phyloP scores from a whole-genome alignment of 2,329 filamentous ascomycete genomes.

The Pseudodiploospora longispora region DNA sequence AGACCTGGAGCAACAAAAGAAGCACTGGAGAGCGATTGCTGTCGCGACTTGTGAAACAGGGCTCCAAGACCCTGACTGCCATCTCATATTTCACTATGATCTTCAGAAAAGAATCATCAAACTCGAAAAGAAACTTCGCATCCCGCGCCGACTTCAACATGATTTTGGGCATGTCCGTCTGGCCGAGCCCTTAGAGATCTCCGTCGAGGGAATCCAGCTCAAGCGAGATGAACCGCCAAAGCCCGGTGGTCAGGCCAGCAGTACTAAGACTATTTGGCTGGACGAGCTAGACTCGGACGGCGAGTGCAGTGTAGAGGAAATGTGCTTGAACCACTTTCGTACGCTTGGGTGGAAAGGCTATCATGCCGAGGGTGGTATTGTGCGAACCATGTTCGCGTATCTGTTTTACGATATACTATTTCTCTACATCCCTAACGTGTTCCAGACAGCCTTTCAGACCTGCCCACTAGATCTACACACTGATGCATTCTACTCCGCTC shows the following conservation, averaged over 20 bases:
- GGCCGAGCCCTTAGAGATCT: constrained; percentile 65
- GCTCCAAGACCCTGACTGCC: constrained; percentile 79
- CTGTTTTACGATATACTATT: constrained; percentile 93
- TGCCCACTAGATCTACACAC: constrained; percentile 89
- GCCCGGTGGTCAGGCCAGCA: constrained; percentile 32
- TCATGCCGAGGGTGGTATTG: constrained; percentile 83
- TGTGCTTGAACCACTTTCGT: constrained; percentile 86
- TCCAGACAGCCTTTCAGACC: constrained; percentile 91
- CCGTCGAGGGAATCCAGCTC: constrained; percentile 69
- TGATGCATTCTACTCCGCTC: constrained; percentile 79
- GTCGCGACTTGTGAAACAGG: constrained; percentile 76
- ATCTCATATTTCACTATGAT: constrained; percentile 89
- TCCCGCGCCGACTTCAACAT: constrained; percentile 81
- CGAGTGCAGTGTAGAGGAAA: constrained; percentile 83
- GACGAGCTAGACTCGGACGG: constrained; percentile 61
- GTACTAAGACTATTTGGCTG: constrained; percentile 78
- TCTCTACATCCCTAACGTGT: constrained; percentile 89
- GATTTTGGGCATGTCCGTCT: constrained; percentile 84
- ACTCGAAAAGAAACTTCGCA: constrained; percentile 74
- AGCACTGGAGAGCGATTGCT: constrained; percentile 72
- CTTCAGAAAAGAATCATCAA: constrained; percentile 90
- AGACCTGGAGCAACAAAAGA: constrained; percentile 54
- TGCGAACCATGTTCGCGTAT: constrained; percentile 84
- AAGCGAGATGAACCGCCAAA: constrained; percentile 46
- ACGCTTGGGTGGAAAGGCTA: constrained; percentile 86